Conservation (phyloP, 2,329 filamentous ascomycete genomes). For the Botryosphaeria agaves region DNA sequence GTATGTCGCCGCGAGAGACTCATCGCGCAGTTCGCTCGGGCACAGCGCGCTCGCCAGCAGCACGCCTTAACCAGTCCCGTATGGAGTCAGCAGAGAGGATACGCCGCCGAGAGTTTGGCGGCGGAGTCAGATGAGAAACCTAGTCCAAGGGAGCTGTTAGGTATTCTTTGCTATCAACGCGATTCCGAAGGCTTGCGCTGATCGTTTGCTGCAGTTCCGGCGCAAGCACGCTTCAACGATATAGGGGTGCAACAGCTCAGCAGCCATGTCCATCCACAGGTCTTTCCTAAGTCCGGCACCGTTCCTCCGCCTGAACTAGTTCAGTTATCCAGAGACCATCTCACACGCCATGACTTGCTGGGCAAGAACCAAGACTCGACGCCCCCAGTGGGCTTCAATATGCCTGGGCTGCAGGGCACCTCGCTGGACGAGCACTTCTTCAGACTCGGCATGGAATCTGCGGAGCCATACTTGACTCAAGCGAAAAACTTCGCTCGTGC, state of each 20-base stretch:
- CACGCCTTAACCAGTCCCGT: conserved; percentile 10
- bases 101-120: conserved; percentile 6
- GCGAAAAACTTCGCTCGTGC: conserved; percentile 57
- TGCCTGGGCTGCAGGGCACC: conserved; percentile 61
- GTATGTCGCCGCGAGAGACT: neutral
- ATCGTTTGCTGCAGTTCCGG: too few species aligned
- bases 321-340: conserved; percentile 62
- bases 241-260: conserved; percentile 92
- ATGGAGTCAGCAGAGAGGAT: conserved; percentile 10
- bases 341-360: conserved; percentile 68
- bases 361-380: conserved; percentile 73
- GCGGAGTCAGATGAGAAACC: neutral
- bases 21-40: neutral
- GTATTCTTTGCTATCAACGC: too few species aligned
- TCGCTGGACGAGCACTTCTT: conserved; percentile 90
- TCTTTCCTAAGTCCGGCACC: conserved; percentile 47
- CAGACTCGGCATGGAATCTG: conserved; percentile 68
- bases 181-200: too few species aligned
- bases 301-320: conserved; percentile 54
- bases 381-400: conserved; percentile 64
- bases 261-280: conserved; percentile 60
- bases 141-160: neutral
- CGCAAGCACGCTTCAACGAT: conserved; percentile 63
- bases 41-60: conserved; percentile 9
- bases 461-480: conserved; percentile 62